These are phyloP conservation scores for Agrocybe chaxingu DNA, from an alignment of 768 basidiomycete genomes.

Conservation along the genomic window DNA sequence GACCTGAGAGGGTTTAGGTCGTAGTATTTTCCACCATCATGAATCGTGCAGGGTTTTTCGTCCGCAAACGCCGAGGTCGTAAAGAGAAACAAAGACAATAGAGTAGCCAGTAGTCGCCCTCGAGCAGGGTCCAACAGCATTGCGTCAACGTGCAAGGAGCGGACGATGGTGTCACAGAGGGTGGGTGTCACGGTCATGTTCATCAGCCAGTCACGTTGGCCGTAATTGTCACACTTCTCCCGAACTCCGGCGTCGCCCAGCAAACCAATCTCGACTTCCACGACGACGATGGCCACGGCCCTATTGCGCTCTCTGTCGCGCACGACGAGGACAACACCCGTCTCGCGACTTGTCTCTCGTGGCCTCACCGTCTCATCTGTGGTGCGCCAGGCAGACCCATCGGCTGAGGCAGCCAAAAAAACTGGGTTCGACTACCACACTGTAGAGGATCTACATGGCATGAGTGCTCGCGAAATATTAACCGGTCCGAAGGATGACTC, in stretches of 20 bases:
- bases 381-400: slow-evolving; percentile 23
- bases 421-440: slow-evolving; percentile 63
- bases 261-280: slow-evolving; percentile 20
- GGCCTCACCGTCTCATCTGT: slow-evolving; percentile 34
- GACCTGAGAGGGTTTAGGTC: slow-evolving; percentile 62
- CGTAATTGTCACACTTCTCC: slow-evolving; percentile 24
- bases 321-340: slow-evolving; percentile 28
- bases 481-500: slow-evolving; percentile 74
- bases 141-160: neutral
- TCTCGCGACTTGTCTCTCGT: slow-evolving; percentile 29
- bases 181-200: slow-evolving; percentile 7
- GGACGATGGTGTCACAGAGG: too few relatives aligned
- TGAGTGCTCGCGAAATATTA: slow-evolving; percentile 78
- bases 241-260: slow-evolving; percentile 28
- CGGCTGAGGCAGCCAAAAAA: slow-evolving; percentile 31
- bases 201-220: slow-evolving; percentile 10
- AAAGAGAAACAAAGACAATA: slow-evolving; percentile 11
- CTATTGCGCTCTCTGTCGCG: slow-evolving; percentile 63
- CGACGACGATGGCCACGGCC: slow-evolving; percentile 57
- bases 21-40: slow-evolving; percentile 56
- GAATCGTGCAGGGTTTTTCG: slow-evolving; percentile 64
- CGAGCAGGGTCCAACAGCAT: slow-evolving; percentile 5
- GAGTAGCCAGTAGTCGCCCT: neutral
- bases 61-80: slow-evolving; percentile 19
- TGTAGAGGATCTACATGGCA: slow-evolving; percentile 82